Conservation (phyloP, 805 yeast species). For the Vanderwaltozyma verrucispora region DNA sequence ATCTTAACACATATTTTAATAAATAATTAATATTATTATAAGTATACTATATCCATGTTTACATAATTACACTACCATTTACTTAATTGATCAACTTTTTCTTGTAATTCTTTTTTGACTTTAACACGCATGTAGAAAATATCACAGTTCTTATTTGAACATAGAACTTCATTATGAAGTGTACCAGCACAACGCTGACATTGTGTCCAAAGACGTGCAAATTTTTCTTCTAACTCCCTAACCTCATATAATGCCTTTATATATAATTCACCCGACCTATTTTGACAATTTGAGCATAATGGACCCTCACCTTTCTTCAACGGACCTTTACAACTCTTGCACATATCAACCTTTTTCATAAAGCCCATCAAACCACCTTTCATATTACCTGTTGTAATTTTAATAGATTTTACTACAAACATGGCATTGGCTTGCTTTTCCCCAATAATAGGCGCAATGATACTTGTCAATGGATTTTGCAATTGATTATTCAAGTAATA, state of each 20-base stretch:
- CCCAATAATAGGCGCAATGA: constrained; percentile 91
- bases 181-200: constrained; percentile 98
- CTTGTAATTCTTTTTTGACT: constrained; percentile 33
- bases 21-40: no score
- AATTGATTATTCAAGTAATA: constrained; percentile 90
- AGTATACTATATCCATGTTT: no score
- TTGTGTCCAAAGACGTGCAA: constrained; percentile 90
- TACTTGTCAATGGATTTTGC: constrained; percentile 84
- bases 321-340: constrained; percentile 83
- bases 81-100: constrained; percentile 30
- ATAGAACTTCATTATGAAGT: constrained; percentile 87
- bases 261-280: constrained; percentile 65
- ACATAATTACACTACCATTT: constrained; percentile 28
- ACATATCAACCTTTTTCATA: constrained; percentile 78
- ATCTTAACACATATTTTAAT: no score
- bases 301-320: constrained; percentile 58
- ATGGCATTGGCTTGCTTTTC: constrained; percentile 71
- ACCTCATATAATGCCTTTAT: constrained; percentile 72
- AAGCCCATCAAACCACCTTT: constrained; percentile 88
- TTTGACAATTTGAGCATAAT: constrained; percentile 68
- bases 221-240: constrained; percentile 70
- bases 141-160: constrained; percentile 94
- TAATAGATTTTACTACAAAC: constrained; percentile 43
- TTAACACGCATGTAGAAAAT: constrained; percentile 89
- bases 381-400: constrained; percentile 41